Conservation (phyloP, 169 alveolate genomes). For the Plasmodium gonderi region DNA sequence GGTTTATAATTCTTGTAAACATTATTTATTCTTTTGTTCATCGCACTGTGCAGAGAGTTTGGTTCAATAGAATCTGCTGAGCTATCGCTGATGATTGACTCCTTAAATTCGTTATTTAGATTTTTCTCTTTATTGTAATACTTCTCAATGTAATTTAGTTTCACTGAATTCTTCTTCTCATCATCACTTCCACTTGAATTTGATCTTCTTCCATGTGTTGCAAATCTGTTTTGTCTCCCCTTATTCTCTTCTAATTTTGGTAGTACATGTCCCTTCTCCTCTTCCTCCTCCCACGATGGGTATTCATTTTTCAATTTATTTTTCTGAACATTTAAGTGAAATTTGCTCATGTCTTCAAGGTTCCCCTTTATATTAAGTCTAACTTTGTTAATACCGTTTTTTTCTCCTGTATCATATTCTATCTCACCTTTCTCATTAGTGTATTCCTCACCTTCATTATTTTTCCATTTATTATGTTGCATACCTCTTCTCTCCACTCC, state of each 20-base stretch:
- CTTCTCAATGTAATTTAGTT: background rate
- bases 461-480: background rate
- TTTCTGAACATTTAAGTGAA: background rate
- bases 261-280: background rate
- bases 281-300: background rate
- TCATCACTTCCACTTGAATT: background rate
- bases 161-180: background rate
- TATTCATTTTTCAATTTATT: background rate
- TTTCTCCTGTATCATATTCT: background rate
- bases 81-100: background rate
- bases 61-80: background rate
- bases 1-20: background rate
- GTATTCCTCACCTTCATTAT: background rate
- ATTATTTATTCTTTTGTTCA: background rate
- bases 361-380: background rate
- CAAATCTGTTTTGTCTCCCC: background rate
- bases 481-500: background rate
- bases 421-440: background rate
- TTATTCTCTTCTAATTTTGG: background rate
- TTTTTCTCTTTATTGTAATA: background rate
- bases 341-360: background rate
- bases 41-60: background rate
- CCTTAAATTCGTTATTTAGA: background rate
- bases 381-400: background rate
- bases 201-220: background rate